Conservation (phyloP, 2,329 filamentous ascomycete genomes). For the Huntiella abstrusa region DNA sequence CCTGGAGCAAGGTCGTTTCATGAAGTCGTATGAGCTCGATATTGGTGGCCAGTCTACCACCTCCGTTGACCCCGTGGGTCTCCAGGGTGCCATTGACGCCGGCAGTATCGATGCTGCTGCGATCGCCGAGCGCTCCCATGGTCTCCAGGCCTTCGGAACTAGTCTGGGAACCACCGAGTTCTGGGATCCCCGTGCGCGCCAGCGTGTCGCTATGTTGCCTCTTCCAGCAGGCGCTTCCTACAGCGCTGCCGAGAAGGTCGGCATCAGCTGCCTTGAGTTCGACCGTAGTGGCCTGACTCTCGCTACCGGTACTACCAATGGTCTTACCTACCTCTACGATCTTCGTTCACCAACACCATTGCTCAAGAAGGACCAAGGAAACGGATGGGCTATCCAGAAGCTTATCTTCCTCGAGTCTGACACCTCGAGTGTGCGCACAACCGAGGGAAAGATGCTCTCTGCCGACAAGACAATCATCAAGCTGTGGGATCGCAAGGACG, state of each 20-base stretch:
- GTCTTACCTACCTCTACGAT: slow-evolving; percentile 81
- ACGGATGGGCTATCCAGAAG: slow-evolving; percentile 80
- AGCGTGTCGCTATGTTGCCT: slow-evolving; percentile 54
- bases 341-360: slow-evolving; percentile 71
- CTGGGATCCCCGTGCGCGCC: slow-evolving; percentile 77
- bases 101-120: slow-evolving; percentile 77
- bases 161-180: slow-evolving; percentile 92
- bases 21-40: slow-evolving; percentile 84
- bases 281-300: slow-evolving; percentile 66
- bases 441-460: slow-evolving; percentile 74
- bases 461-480: slow-evolving; percentile 95
- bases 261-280: slow-evolving; percentile 79
- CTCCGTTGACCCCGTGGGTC: slow-evolving; percentile 38
- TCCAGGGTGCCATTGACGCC: slow-evolving; percentile 73
- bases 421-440: slow-evolving; percentile 54
- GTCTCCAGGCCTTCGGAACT: slow-evolving; percentile 81
- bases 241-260: slow-evolving; percentile 40
- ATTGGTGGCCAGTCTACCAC: slow-evolving; percentile 49
- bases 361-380: slow-evolving; percentile 86
- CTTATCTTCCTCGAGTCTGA: slow-evolving; percentile 49
- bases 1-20: slow-evolving; percentile 77
- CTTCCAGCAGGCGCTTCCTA: slow-evolving; percentile 9
- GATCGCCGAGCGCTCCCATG: slow-evolving; percentile 76
- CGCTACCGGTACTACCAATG: slow-evolving; percentile 71
- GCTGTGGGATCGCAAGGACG: slow-evolving; percentile 72